Evolutionary conservation across 345 rosid genomes (phyloP).

Genomic region (Moricandia moricandioides): DNA sequence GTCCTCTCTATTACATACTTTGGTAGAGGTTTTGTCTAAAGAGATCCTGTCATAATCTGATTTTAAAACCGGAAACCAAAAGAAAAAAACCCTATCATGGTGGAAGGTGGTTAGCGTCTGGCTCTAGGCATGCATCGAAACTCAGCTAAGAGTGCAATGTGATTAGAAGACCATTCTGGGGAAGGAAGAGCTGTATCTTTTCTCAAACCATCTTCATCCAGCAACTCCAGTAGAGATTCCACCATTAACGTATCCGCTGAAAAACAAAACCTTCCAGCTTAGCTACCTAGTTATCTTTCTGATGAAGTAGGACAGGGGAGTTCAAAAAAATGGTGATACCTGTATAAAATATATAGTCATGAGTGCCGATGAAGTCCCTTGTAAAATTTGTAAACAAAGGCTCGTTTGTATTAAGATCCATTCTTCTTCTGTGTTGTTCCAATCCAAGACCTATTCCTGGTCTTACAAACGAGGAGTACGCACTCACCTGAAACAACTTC

Average conservation of each 20-base stretch:
- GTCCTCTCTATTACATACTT: constrained; percentile 26
- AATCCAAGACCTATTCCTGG: constrained; percentile 49
- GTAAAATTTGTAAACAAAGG: constrained; percentile 96
- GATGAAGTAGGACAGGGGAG: neutral
- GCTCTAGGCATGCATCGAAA: constrained; percentile 90
- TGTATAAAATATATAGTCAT: constrained; percentile 95
- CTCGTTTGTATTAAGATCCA: constrained; percentile 84
- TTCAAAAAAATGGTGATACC: constrained; percentile 42
- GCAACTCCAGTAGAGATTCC: constrained; percentile 91
- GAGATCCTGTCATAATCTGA: constrained; percentile 13
- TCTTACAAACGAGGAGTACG: constrained; percentile 90
- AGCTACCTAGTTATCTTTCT: neutral
- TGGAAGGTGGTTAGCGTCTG: constrained; percentile 59
- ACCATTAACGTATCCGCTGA: constrained; percentile 91
- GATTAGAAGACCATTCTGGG: constrained; percentile 99
- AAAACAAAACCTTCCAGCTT: neutral
- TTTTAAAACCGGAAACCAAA: neutral
- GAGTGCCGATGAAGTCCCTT: constrained; percentile 87
- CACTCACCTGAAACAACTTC: constrained; percentile 73
- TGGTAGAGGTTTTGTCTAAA: constrained; percentile 26
- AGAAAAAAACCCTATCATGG: neutral
- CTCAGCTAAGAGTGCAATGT: constrained; percentile 92
- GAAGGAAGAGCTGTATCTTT: constrained; percentile 99
- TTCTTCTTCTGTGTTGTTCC: constrained; percentile 82
- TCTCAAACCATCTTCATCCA: constrained; percentile 97